Percentiles rank a stretch among this genome's conserved stretches.
Conservation (phyloP, 495 filamentous ascomycete genomes). For the Hypoxylon cercidicola region DNA sequence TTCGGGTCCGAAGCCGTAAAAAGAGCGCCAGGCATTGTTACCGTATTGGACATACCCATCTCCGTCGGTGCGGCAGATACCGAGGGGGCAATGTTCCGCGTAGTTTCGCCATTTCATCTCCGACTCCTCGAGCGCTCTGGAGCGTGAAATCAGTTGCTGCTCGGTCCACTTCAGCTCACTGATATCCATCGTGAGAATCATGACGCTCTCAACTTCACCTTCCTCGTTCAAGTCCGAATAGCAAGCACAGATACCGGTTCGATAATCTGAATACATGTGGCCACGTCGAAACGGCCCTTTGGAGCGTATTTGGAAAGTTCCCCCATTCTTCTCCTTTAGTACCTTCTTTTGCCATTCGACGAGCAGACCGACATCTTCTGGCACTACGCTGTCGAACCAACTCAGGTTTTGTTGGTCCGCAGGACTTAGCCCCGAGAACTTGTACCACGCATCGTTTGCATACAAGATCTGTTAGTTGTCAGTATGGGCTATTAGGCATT, state of each 20-base stretch:
- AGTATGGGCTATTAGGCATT: not conserved
- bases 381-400: constrained; percentile 36
- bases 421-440: constrained; percentile 28
- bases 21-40: constrained; percentile 70
- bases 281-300: constrained; percentile 33
- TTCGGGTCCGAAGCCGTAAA: constrained; percentile 28
- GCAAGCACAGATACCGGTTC: constrained; percentile 41
- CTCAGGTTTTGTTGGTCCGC: constrained; percentile 23
- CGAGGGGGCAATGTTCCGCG: constrained; percentile 73
- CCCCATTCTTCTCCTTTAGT: constrained; percentile 32
- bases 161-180: constrained; percentile 60
- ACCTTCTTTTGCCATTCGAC: constrained; percentile 32
- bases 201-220: constrained; percentile 40
- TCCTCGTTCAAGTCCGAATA: constrained; percentile 46
- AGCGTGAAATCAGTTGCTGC: constrained; percentile 33
- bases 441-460: constrained; percentile 41
- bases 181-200: constrained; percentile 54
- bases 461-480: constrained; percentile 27
- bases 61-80: constrained; percentile 72
- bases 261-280: constrained; percentile 34
- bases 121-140: constrained; percentile 66
- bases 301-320: constrained; percentile 42
- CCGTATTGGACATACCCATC: constrained; percentile 69
- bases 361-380: constrained; percentile 34
- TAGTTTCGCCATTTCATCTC: constrained; percentile 73